Evolutionary conservation across 2,329 filamentous ascomycete species (phyloP).

Genomic region (Cladobotryum protrusum): DNA sequence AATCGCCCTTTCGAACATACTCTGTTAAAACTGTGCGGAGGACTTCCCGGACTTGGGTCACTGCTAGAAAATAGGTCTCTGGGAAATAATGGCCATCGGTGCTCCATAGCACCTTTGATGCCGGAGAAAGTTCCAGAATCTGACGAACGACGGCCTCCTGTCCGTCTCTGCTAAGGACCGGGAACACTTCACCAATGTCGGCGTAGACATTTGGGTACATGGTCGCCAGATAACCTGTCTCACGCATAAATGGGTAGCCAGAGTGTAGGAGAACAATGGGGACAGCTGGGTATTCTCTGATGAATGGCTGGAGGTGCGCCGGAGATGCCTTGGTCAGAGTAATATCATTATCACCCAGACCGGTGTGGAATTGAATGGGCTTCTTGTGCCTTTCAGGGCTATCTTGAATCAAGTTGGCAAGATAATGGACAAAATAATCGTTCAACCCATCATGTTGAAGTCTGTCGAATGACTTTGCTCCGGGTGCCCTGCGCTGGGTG

Average conservation of each 20-base stretch:
- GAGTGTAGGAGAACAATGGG: conserved; percentile 75
- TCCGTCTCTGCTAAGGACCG: conserved; percentile 67
- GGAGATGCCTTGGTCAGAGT: conserved; percentile 64
- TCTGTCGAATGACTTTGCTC: conserved; percentile 36
- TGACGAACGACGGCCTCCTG: conserved; percentile 66
- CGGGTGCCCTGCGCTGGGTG: conserved; percentile 10
- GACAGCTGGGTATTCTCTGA: conserved; percentile 60
- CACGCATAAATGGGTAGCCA: conserved; percentile 72
- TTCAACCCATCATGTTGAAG: conserved; percentile 62
- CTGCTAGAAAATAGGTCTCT: conserved; percentile 69
- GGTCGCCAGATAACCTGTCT: conserved; percentile 71
- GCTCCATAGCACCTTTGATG: conserved; percentile 71
- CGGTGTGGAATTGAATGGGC: conserved; percentile 78
- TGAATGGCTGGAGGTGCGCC: conserved; percentile 66
- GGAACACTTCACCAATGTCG: conserved; percentile 79
- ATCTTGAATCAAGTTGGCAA: conserved; percentile 52
- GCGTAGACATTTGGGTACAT: conserved; percentile 76
- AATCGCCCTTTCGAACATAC: conserved; percentile 57
- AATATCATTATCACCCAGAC: conserved; percentile 75
- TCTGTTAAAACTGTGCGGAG: conserved; percentile 62
- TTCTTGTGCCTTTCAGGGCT: conserved; percentile 47
- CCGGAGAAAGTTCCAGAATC: conserved; percentile 68
- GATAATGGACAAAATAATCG: conserved; percentile 59
- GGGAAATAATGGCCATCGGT: conserved; percentile 76
- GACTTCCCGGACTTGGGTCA: conserved; percentile 64